Evolutionary conservation across 1,139 yeast genomes (phyloP), one percentile per base, ranked within the genome.

Genomic region (Sugiyamaella castrensis): DNA sequence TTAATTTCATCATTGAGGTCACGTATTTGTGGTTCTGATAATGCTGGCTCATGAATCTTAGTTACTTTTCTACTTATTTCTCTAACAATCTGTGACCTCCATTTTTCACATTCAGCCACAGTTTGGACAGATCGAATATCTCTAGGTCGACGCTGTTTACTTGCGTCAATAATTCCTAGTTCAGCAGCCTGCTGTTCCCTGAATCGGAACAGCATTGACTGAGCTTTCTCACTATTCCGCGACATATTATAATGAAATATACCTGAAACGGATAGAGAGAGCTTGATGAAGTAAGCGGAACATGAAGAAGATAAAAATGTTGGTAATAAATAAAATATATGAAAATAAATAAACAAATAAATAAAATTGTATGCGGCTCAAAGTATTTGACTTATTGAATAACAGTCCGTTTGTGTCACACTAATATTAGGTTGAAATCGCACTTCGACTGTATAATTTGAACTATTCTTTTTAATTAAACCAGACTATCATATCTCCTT

Each of bases 1-100:
- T 89, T 91, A 52, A 88, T 71, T 47, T 81, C 82, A 58, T 87
- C 95, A 61, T 89, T 91, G 33, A 85, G 63, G 43, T 84, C 94
- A 41, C 95, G 70, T 1, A 89, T 67, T 58, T 84, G 86, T 37
- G 69, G 69, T 32, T 82, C 88, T 9, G 79, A 75, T 24, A 83
- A 60, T 8, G 79, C 68, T 1, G 71, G 65, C 62, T 88, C 95
- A 53, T 84, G 84, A 34, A 89, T 80, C 58, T 80, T 70, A 3
- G 84, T 74, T 38, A 85, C 69, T 55, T 80, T 79, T 16, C 74
- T 70, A 27, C 84, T 77, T 50, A 87, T 80, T 60, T 88, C 95
- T 43, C 75, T 71, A 6, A 82, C 60, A 7, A 87, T 77, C 51
- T 79, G 79, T n/a, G 73, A 68, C 45, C 96, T 69, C 87, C 89